Evolutionary conservation across 352 stramenopile species (phyloP), one percentile per base, ranked within the genome.

Genomic region (Phytophthora idaei): DNA sequence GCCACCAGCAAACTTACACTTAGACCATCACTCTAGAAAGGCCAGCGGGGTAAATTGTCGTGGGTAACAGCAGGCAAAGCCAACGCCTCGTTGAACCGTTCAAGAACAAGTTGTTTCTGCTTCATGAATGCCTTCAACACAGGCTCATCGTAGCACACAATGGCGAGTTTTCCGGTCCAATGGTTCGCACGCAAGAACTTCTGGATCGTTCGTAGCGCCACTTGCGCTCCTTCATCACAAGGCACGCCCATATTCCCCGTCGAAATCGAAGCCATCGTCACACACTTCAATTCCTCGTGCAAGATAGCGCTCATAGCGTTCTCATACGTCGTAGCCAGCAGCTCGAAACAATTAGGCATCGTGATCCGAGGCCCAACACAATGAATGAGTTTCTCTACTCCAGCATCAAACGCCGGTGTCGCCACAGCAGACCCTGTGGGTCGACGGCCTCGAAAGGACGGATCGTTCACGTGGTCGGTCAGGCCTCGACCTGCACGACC

Each of bases 191-290:
- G 78, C 3, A 83, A 52, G n/a, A 84, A 83, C 46, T 82, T 83
- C 67, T 81, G 72, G 42, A 81, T 76, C 21, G 64, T 68, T 7
- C 69, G 67, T 3, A 87, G 54, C 1, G 62, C 78, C 41, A 81
- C 68, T 53, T 69, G 37, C 12, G 78, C 76, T 21, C 60, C 71
- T 17, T 69, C 15, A 17, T 60, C 61, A 14, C 55, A 53, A 0
- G 77, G 72, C 2, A 85, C 66, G 7, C 74, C 74, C 36, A 88
- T 57, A 46, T 73, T 84, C 5, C 81, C 78, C 28, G 82, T 89
- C 25, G 80, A 85, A 54, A 91, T 87, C 29, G 83, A 91, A 28
- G 78, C 71, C 31, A 89, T 73, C 9, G 77, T 78, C 12, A 91
- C 61, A 48, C 80, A 89, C 29, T 48, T 32, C 15, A 83, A 56